Base-by-base conservation (phyloP, 225 moss, liverwort and hornwort genomes). In the Rhytidiadelphus loreus region DNA sequence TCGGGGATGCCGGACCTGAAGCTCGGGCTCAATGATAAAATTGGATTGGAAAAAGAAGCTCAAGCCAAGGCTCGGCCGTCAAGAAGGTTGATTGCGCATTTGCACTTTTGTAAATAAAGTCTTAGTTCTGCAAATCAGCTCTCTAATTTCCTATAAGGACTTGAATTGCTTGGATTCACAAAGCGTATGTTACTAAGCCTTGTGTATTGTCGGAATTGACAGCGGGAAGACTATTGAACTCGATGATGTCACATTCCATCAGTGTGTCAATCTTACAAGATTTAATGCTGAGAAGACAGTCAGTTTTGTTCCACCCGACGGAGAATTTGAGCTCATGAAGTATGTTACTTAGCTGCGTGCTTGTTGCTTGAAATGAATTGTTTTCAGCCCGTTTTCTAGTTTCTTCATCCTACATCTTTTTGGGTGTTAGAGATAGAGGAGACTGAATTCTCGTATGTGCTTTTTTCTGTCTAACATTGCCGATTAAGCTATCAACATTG, bases 301-400 rank as follows among this genome's bases (percentile, higher is more conserved):
- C 74, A 95, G 95, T 77, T 95, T 95, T 86, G 95, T 95, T 81
- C 95, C 95, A 60, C 95, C 95, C 4, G 93, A 95, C 88, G 95
- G 95, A 88, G 95, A 95, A 65, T 95, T 95, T 89, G 95, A 95
- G 85, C 89, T 95, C 43, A 95, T 95, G 95, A 95, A 93, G 95
- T 95, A 82, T 88, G 91, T 90, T 80, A 44, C 66, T n/a, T 58
- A 37, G 53, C 61, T 86, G 50, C 86, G 16, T 77, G 22, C 33
- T 48, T 62, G 32, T 56, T 58, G 6, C 88, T 64, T 64, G 83
- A 33, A 58, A 15, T 48, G 6, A 33, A 39, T 83, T 63, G 39
- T 62, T 53, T 71, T 83, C 41, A 55, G 57, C 71, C 55, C 46
- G 18, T 72, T 16, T 73, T 80, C 57, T 84, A 43, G 60, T 85